These are phyloP conservation scores for Pyrenophora seminiperda DNA, from an alignment of 2,329 filamentous ascomycete species.

Conservation along the genomic window DNA sequence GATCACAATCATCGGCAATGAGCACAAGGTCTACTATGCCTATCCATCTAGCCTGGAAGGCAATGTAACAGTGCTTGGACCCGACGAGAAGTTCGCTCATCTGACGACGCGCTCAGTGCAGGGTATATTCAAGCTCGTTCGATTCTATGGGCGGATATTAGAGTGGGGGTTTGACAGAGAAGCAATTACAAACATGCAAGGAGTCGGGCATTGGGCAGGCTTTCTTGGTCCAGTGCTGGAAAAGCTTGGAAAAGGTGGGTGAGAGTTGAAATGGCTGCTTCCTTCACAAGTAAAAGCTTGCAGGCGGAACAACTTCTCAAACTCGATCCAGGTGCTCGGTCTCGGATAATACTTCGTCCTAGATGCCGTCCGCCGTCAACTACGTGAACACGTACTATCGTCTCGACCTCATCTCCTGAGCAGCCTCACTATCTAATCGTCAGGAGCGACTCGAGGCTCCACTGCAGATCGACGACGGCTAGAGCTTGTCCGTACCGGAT, in stretches of 20 bases:
- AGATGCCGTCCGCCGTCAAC: no score
- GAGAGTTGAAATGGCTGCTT: not conserved
- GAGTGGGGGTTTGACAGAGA: not conserved
- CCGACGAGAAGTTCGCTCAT: not conserved
- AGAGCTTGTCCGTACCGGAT: no score
- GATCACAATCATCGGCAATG: not conserved
- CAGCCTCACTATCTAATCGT: no score
- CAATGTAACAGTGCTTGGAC: not conserved
- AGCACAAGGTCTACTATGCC: not conserved
- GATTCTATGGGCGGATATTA: not conserved
- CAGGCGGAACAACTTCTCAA: no score
- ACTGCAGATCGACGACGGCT: no score
- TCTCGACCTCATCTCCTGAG: no score
- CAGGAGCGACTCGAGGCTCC: no score
- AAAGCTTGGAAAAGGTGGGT: not conserved
- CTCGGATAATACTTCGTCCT: no score
- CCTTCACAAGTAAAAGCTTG: no score
- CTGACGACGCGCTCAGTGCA: not conserved
- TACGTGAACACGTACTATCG: no score
- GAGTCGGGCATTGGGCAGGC: not conserved
- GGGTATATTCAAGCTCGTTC: not conserved
- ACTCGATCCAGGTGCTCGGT: no score
- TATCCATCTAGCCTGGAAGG: not conserved
- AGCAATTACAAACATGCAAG: not conserved
- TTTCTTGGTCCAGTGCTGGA: not conserved